Percentiles rank a stretch among this genome's conserved stretches.
Conservation (phyloP, 2,329 filamentous ascomycete species). For the Venturia pyrina region DNA sequence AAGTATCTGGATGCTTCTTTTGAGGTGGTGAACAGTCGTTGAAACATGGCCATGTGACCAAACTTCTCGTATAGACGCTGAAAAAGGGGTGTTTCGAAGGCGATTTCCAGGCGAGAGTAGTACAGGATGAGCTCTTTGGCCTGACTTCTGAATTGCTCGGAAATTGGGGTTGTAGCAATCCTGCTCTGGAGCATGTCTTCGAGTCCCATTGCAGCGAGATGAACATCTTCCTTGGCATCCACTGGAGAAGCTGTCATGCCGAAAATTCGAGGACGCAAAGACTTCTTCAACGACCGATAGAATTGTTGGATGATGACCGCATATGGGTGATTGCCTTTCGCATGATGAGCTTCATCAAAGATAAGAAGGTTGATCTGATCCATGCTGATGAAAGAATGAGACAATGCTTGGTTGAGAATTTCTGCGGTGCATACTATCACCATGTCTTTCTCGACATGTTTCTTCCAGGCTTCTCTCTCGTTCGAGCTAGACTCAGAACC, state of each 20-base stretch:
- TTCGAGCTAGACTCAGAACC: constrained; percentile 38
- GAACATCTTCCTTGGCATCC: constrained; percentile 67
- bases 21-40: constrained; percentile 48
- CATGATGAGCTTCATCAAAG: constrained; percentile 93
- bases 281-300: constrained; percentile 47
- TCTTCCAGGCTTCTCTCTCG: constrained; percentile 50
- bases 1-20: constrained; percentile 53
- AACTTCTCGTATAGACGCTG: constrained; percentile 44
- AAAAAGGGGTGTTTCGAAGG: constrained; percentile 57
- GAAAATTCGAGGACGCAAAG: constrained; percentile 62
- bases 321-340: constrained; percentile 89
- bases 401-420: constrained; percentile 68
- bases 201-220: constrained; percentile 57
- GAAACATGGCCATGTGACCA: constrained; percentile 42
- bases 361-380: constrained; percentile 78
- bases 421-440: constrained; percentile 89
- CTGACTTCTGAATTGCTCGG: constrained; percentile 49
- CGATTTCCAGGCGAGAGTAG: constrained; percentile 43
- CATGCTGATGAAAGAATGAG: constrained; percentile 71
- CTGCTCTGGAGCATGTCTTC: constrained; percentile 69
- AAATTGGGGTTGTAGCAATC: constrained; percentile 60
- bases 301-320: constrained; percentile 82
- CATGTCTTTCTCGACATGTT: constrained; percentile 55
- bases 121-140: constrained; percentile 49
- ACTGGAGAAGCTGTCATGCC: constrained; percentile 97